Evolutionary conservation across 495 filamentous ascomycete species (phyloP).

Genomic region (Neurospora discreta): DNA sequence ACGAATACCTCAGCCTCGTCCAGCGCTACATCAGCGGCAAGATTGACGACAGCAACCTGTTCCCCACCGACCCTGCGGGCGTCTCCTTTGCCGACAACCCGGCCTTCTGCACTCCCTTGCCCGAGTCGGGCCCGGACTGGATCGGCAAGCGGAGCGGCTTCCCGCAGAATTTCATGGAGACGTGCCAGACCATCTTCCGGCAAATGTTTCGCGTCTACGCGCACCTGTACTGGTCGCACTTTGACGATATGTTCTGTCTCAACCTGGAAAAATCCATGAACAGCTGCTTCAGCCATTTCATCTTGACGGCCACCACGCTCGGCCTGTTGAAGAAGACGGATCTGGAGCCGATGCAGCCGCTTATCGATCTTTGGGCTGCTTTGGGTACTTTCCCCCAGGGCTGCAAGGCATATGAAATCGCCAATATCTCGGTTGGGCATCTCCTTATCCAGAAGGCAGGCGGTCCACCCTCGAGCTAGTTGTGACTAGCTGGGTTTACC

Average conservation of each 20-base stretch:
- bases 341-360: slow-evolving; percentile 84
- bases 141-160: slow-evolving; percentile 82
- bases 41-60: slow-evolving; percentile 72
- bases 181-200: slow-evolving; percentile 84
- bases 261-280: slow-evolving; percentile 78
- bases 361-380: slow-evolving; percentile 81
- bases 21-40: slow-evolving; percentile 91
- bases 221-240: slow-evolving; percentile 81
- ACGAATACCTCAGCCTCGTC: slow-evolving; percentile 85
- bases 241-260: slow-evolving; percentile 71
- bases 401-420: slow-evolving; percentile 45
- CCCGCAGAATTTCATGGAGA: slow-evolving; percentile 73
- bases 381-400: slow-evolving; percentile 72
- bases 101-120: slow-evolving; percentile 46
- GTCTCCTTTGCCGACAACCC: slow-evolving; percentile 47
- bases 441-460: slow-evolving; percentile 34
- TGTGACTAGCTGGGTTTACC: not conserved
- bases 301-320: slow-evolving; percentile 77
- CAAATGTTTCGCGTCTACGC: slow-evolving; percentile 97
- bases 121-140: slow-evolving; percentile 51
- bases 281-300: slow-evolving; percentile 90
- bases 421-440: slow-evolving; percentile 37
- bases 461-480: slow-evolving; percentile 11
- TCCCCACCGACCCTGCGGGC: slow-evolving; percentile 62
- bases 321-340: slow-evolving; percentile 75